Evolutionary conservation across 805 yeast species (phyloP).

Genomic region (Danielia oregonensis): DNA sequence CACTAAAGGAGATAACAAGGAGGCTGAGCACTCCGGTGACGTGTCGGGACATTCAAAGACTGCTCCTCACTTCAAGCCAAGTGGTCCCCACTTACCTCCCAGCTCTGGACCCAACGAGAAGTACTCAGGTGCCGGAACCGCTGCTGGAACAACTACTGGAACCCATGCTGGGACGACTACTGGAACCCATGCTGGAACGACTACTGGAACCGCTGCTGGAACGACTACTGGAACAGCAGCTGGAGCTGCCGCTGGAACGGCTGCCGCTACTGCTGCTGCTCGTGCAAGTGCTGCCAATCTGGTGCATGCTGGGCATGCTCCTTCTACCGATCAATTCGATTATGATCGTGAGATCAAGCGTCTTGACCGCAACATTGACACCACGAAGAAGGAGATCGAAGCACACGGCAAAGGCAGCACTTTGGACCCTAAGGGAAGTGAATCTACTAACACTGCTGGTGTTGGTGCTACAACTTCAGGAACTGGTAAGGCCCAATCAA

Average conservation of each 20-base stretch:
- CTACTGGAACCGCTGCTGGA: neutral
- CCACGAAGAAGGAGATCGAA: constrained; percentile 24
- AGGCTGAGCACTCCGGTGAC: too few species aligned
- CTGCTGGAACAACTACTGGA: too few species aligned
- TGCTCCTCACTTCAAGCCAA: too few species aligned
- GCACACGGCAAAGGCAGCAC: constrained; percentile 1
- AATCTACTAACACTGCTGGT: neutral
- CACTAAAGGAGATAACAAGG: too few species aligned
- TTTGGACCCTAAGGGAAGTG: too few species aligned
- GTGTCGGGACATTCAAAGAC: too few species aligned
- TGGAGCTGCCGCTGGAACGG: constrained; percentile 3
- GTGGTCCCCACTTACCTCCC: too few species aligned
- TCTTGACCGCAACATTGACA: constrained; percentile 22
- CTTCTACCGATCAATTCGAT: constrained; percentile 16
- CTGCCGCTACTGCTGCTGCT: constrained; percentile 12
- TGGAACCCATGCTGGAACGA: too few species aligned
- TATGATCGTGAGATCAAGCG: constrained; percentile 21
- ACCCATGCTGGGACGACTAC: too few species aligned
- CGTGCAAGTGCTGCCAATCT: constrained; percentile 11
- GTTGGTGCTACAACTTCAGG: neutral
- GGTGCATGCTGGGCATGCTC: constrained; percentile 8
- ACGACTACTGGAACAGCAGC: too few species aligned
- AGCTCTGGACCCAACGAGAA: too few species aligned
- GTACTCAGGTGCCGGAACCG: too few species aligned
- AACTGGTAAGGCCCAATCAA: neutral